These are phyloP conservation scores for Talaromyces sp. DNA, from an alignment of 2,329 filamentous ascomycete genomes.

Conservation along the genomic window DNA sequence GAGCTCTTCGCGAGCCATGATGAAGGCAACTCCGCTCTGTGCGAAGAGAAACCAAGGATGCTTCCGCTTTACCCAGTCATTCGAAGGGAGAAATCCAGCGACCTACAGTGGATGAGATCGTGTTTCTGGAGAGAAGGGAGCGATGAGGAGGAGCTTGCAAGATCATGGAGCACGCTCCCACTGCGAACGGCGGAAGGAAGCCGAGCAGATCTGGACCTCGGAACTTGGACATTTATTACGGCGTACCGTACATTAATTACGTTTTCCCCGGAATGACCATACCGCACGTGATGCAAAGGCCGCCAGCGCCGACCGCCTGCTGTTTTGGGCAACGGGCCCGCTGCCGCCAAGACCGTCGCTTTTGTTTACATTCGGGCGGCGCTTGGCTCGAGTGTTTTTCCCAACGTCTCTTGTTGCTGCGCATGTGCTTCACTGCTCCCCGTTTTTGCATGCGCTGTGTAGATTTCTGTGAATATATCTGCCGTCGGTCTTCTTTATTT, in stretches of 20 bases:
- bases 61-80: conserved; percentile 2
- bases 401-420: background rate
- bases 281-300: conserved; percentile 2
- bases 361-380: conserved; percentile 30
- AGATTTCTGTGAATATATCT: background rate
- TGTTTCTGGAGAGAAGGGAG: background rate
- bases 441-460: background rate
- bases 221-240: conserved; percentile 20
- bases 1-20: conserved; percentile 90
- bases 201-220: conserved; percentile 27
- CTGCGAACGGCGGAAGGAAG: background rate
- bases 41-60: conserved; percentile 1
- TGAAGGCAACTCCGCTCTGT: conserved; percentile 47
- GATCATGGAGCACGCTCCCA: background rate
- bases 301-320: conserved; percentile 24
- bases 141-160: background rate
- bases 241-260: background rate
- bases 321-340: conserved; percentile 15
- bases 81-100: background rate
- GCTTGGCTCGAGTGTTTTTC: background rate
- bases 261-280: conserved; percentile 15
- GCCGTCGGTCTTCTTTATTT: background rate
- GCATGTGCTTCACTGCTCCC: background rate
- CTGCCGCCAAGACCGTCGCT: conserved; percentile 9
- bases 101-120: background rate